Evolutionary conservation across 805 yeast species (phyloP).

Genomic region (Zygotorulaspora florentina): DNA sequence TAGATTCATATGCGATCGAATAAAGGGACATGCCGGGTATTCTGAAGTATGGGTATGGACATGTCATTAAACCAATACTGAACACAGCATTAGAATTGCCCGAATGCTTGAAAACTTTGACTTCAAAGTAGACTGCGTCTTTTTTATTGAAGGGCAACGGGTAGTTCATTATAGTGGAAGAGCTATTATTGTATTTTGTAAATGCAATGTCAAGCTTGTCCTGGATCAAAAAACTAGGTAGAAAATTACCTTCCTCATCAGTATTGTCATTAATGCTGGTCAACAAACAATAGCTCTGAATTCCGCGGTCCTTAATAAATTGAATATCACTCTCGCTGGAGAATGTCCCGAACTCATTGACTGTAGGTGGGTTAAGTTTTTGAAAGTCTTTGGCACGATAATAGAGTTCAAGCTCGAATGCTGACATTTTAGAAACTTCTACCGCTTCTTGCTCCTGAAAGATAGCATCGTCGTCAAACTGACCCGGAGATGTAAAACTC

Average conservation of each 20-base stretch:
- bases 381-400: conserved; percentile 32
- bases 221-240: conserved; percentile 35
- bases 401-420: conserved; percentile 31
- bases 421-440: conserved; percentile 31
- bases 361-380: conserved; percentile 28
- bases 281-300: conserved; percentile 33
- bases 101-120: conserved; percentile 42
- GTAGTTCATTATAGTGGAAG: conserved; percentile 35
- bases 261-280: conserved; percentile 36
- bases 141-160: conserved; percentile 47
- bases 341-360: conserved; percentile 32
- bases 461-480: conserved; percentile 28
- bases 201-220: conserved; percentile 35
- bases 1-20: conserved; percentile 68
- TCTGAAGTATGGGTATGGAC: conserved; percentile 71
- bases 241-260: conserved; percentile 30
- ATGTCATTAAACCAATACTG: conserved; percentile 63
- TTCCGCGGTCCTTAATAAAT: conserved; percentile 34
- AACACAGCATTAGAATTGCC: conserved; percentile 44
- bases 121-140: conserved; percentile 66
- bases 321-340: conserved; percentile 25
- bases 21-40: conserved; percentile 70
- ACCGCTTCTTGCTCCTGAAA: conserved; percentile 23
- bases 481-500: conserved; percentile 29
- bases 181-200: conserved; percentile 30